Base-by-base conservation (phyloP, 129 eudicot species). In the Lonicera japonica region DNA sequence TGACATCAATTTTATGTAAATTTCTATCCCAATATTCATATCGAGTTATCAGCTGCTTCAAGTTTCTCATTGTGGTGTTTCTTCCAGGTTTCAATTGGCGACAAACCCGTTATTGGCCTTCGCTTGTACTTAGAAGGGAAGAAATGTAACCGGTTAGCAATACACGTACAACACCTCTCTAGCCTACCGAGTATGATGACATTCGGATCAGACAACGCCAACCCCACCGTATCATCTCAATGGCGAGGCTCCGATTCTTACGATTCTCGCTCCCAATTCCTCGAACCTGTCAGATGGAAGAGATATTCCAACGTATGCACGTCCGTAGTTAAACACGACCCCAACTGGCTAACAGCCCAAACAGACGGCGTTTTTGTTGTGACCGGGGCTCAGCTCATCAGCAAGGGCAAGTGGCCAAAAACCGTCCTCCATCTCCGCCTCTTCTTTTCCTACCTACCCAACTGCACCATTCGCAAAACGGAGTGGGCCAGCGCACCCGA, bases 161-260 rank as follows among this genome's bases (percentile, higher is more conserved):
- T 94, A 54, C 96, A 94, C 41, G 78, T 82, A 12, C 95, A 94
- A 17, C 95, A 94, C 73, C 87, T 94, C 29, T 78, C 95, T 21
- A 85, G 85, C 66, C 74, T 84, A 11, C 96, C 96, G 5, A 91
- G 80, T 24, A 77, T 64, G 6, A 81, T 90, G 80, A 64, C 78
- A 61, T 29, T 24, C 25, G 51, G 69, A 45, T 61, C 65, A 16
- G 46, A 65, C 21, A 58, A 76, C 11, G 43, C 72, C 5, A 10
- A 65, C 25, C 36, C 19, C 17, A 10, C 20, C n/a, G 60, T 60
- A 50, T 78, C 73, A 21, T 62, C 65, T 39, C 88, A 73, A 17
- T 92, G 99, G 99, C 88, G 85, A 56, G 96, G 96, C 8, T 85
- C 96, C 16, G 96, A 92, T 47, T 88, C 87, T 25, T 81, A 73